Conservation (phyloP, 495 filamentous ascomycete species). For the Trichoderma asperelloides region DNA sequence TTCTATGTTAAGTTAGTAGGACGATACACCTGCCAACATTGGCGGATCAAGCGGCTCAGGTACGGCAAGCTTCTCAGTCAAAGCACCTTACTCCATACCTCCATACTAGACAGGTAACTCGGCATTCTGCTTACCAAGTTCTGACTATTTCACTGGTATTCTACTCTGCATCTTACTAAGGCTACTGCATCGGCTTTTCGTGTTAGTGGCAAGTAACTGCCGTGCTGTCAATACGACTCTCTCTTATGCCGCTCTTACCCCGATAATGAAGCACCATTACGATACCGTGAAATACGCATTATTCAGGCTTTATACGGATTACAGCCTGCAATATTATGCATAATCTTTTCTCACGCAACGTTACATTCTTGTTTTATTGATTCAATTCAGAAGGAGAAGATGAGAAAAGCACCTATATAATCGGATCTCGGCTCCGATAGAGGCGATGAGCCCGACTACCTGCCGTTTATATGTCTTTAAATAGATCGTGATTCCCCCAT, state of each 20-base stretch:
- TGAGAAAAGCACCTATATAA: neutral
- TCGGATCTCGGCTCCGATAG: neutral
- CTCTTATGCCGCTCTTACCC: neutral
- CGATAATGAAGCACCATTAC: neutral
- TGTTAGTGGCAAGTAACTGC: too few species aligned
- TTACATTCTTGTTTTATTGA: neutral
- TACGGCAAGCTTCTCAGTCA: neutral
- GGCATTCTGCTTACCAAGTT: neutral
- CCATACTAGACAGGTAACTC: neutral
- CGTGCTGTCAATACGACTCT: neutral
- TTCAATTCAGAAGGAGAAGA: neutral
- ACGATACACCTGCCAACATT: too few species aligned
- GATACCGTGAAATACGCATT: neutral
- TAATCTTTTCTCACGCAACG: neutral
- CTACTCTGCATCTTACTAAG: neutral
- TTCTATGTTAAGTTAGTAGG: too few species aligned
- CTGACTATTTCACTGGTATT: neutral
- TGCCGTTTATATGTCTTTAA: neutral
- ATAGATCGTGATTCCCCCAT: neutral
- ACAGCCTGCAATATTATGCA: neutral
- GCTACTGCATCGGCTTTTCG: neutral
- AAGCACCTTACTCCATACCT: neutral
- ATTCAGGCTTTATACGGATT: neutral
- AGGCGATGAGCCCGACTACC: neutral
- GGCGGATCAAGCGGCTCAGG: too few species aligned